phyloP scores from a whole-genome alignment of 2,329 filamentous ascomycete genomes.

The Leptographium flavum region DNA sequence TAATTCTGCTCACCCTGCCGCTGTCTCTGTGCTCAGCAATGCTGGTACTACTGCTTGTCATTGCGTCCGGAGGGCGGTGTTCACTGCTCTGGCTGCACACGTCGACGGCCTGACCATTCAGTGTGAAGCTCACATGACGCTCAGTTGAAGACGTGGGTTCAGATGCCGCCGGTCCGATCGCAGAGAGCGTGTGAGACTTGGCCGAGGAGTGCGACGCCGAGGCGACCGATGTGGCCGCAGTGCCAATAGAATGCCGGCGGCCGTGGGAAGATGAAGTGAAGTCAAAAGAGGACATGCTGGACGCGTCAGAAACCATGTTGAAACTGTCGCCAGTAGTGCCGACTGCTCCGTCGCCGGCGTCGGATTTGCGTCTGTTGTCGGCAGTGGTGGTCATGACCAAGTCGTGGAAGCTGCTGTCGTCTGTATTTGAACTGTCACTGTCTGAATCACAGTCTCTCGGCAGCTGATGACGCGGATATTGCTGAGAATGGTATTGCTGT shows the following conservation, averaged over 20 bases:
- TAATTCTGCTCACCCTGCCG: not conserved
- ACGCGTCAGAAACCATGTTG: constrained; percentile 1
- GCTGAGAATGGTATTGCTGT: not conserved
- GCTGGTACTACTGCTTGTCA: no score
- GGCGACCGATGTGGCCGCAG: constrained; percentile 25
- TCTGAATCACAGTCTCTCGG: not conserved
- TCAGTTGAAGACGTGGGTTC: not conserved
- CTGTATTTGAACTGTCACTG: not conserved
- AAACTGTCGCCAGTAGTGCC: constrained; percentile 11
- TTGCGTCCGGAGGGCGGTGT: not conserved
- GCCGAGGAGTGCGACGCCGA: constrained; percentile 18
- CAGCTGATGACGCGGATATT: not conserved
- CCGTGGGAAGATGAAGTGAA: constrained; percentile 18
- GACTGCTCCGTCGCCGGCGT: constrained; percentile 4
- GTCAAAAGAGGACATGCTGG: constrained; percentile 20
- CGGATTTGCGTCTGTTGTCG: not conserved
- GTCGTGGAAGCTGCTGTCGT: not conserved
- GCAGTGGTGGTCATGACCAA: not conserved
- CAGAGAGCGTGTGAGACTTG: constrained; percentile 12
- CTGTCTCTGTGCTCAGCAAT: no score
- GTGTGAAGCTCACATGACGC: constrained; percentile 8
- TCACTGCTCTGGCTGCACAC: not conserved
- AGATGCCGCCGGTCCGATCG: constrained; percentile 3
- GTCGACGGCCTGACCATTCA: not conserved
- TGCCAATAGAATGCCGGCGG: constrained; percentile 23